phyloP scores from a whole-genome alignment of 371 early-diverging fungal species.

The Homolaphlyctis polyrhiza region DNA sequence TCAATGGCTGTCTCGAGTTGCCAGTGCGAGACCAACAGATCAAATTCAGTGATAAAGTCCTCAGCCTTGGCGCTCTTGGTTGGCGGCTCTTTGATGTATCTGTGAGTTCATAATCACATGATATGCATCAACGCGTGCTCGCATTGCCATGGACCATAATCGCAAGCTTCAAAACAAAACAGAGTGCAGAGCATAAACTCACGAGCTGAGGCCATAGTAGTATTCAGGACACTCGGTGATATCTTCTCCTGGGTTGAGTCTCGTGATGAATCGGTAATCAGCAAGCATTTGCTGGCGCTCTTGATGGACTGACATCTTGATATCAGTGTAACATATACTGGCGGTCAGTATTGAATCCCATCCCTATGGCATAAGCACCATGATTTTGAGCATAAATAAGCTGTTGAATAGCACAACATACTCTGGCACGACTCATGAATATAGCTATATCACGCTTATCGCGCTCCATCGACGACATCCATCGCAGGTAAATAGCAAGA shows the following conservation, averaged over 20 bases:
- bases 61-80: constrained; percentile 32
- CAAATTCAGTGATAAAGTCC: constrained; percentile 48
- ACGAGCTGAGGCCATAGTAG: not conserved
- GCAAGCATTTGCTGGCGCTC: constrained; percentile 29
- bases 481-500: constrained; percentile 32
- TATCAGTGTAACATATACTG: too few relatives aligned
- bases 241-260: constrained; percentile 28
- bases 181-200: not conserved
- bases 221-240: constrained; percentile 9
- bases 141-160: not conserved
- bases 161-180: not conserved
- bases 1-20: constrained; percentile 34
- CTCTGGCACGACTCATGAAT: constrained; percentile 5
- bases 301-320: constrained; percentile 19
- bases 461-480: constrained; percentile 12
- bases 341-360: too few relatives aligned
- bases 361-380: too few relatives aligned
- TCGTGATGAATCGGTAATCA: constrained; percentile 32
- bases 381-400: too few relatives aligned
- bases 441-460: constrained; percentile 5
- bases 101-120: constrained; percentile 2
- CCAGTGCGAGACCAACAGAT: constrained; percentile 33
- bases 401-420: too few relatives aligned
- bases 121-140: too few relatives aligned
- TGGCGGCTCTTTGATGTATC: constrained; percentile 30